A percentile compares a stretch with the other conserved stretches of the same genome.
These are phyloP conservation scores for Chlamydomonas applanata DNA, from an alignment of 139 green algal species.

Conservation along the genomic window DNA sequence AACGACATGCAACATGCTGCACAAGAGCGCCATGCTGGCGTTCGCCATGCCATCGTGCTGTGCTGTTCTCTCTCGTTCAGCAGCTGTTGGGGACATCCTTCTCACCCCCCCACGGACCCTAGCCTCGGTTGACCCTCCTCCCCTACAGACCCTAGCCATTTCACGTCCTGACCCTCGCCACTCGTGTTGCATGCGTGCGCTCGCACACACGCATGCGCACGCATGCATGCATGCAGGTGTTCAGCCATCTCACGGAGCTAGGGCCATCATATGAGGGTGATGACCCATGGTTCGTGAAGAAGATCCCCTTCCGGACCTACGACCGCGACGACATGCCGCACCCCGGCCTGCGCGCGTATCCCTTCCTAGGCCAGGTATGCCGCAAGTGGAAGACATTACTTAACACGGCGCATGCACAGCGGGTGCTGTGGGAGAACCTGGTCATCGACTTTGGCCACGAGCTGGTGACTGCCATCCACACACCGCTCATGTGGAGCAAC, in stretches of 20 bases:
- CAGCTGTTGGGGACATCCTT: no score
- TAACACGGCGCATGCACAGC: constrained; percentile 1
- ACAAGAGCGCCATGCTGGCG: no score
- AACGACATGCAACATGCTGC: no score
- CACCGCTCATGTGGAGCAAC: constrained; percentile 53
- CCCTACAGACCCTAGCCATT: no score
- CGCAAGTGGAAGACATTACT: constrained; percentile 49
- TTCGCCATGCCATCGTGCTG: no score
- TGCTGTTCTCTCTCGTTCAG: no score
- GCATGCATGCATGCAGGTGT: no score
- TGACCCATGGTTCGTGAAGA: constrained; percentile 11
- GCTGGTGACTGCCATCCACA: constrained; percentile 64
- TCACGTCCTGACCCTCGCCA: no score
- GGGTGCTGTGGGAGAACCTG: constrained; percentile 40
- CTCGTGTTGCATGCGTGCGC: no score
- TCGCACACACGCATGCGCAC: no score
- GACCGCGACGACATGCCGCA: constrained; percentile 40
- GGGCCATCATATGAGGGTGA: constrained; percentile 18
- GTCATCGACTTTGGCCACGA: constrained; percentile 65
- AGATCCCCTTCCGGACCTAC: constrained; percentile 14
- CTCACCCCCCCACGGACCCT: no score
- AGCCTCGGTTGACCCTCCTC: no score
- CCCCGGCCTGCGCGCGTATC: constrained; percentile 56
- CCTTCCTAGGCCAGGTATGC: constrained; percentile 66
- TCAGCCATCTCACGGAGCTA: constrained; percentile 13